Conservation (phyloP, 345 rosid genomes). For the Microthlaspi erraticum region DNA sequence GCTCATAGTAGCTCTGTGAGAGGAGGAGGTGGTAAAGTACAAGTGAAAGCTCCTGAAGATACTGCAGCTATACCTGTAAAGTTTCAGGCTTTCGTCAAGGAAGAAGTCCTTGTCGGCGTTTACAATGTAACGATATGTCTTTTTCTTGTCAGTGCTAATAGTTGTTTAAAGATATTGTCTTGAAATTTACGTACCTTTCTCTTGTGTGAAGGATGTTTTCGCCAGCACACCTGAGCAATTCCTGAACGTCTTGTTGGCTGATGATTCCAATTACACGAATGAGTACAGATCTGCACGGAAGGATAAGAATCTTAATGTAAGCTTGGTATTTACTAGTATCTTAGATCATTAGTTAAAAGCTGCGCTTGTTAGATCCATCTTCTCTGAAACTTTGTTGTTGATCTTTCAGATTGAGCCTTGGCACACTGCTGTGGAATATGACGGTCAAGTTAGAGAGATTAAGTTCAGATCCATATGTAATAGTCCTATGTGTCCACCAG, state of each 20-base stretch:
- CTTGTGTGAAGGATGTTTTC: slow-evolving; percentile 64
- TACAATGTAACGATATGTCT: slow-evolving; percentile 55
- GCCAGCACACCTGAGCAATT: slow-evolving; percentile 80
- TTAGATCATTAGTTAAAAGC: slow-evolving; percentile 10
- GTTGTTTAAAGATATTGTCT: slow-evolving; percentile 24
- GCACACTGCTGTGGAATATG: slow-evolving; percentile 91
- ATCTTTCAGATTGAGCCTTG: slow-evolving; percentile 86
- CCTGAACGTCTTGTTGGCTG: slow-evolving; percentile 64
- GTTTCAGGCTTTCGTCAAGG: slow-evolving; percentile 74
- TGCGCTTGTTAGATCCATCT: slow-evolving; percentile 2
- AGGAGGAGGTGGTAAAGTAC: slow-evolving; percentile 56
- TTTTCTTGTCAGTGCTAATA: slow-evolving; percentile 11
- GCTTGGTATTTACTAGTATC: slow-evolving; percentile 40
- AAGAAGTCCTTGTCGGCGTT: slow-evolving; percentile 81
- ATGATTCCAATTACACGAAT: slow-evolving; percentile 65
- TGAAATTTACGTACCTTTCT: slow-evolving; percentile 24
- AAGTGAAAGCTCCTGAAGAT: slow-evolving; percentile 56
- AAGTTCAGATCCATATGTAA: slow-evolving; percentile 79
- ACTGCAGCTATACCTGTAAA: slow-evolving; percentile 56
- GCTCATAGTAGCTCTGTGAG: slow-evolving; percentile 90
- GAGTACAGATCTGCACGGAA: slow-evolving; percentile 75
- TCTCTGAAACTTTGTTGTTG: slow-evolving; percentile 22
- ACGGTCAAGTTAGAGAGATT: slow-evolving; percentile 96
- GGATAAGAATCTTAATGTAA: slow-evolving; percentile 81
- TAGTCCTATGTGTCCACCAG: slow-evolving; percentile 99